phyloP scores from a whole-genome alignment of 148 eudicot genomes.

The Nepenthes mirabilis region DNA sequence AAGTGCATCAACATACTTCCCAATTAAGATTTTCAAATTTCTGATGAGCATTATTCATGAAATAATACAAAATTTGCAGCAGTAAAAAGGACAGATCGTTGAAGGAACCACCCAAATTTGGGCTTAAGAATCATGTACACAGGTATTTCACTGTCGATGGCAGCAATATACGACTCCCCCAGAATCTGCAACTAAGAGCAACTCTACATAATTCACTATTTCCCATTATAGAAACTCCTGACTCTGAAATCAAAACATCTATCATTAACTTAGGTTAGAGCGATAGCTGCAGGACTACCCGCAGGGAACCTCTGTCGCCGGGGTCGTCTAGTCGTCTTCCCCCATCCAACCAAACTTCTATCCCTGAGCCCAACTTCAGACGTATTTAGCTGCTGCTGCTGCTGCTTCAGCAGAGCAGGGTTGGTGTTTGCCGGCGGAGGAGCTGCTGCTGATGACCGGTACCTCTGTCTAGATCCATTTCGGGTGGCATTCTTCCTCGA shows the following conservation, averaged over 20 bases:
- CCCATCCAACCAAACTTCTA: slow-evolving; percentile 78
- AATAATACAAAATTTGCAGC: slow-evolving; percentile 19
- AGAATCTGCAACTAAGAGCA: too few species aligned
- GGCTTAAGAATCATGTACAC: slow-evolving; percentile 33
- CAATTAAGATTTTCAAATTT: too few species aligned
- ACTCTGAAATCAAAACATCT: slow-evolving; percentile 1
- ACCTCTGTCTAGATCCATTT: slow-evolving; percentile 60
- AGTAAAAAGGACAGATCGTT: slow-evolving; percentile 3
- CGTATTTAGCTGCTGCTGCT: slow-evolving; percentile 15
- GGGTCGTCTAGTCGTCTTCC: slow-evolving; percentile 85
- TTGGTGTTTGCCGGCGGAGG: slow-evolving; percentile 7
- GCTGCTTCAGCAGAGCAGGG: slow-evolving; percentile 26
- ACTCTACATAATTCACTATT: neutral
- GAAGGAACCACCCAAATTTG: slow-evolving; percentile 15
- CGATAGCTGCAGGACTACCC: slow-evolving; percentile 19
- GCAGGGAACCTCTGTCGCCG: slow-evolving; percentile 69
- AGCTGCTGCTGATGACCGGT: slow-evolving; percentile 22
- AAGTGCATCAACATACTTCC: too few species aligned
- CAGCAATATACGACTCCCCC: slow-evolving; percentile 1
- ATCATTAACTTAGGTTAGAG: slow-evolving; percentile 6
- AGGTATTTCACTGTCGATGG: neutral
- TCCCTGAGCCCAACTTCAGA: slow-evolving; percentile 48
- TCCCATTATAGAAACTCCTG: neutral
- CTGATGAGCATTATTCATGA: slow-evolving; percentile 22
- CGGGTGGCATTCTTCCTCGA: slow-evolving; percentile 41